Conservation (phyloP, 202 grass and related monocot species). For the Panicum hallii region DNA sequence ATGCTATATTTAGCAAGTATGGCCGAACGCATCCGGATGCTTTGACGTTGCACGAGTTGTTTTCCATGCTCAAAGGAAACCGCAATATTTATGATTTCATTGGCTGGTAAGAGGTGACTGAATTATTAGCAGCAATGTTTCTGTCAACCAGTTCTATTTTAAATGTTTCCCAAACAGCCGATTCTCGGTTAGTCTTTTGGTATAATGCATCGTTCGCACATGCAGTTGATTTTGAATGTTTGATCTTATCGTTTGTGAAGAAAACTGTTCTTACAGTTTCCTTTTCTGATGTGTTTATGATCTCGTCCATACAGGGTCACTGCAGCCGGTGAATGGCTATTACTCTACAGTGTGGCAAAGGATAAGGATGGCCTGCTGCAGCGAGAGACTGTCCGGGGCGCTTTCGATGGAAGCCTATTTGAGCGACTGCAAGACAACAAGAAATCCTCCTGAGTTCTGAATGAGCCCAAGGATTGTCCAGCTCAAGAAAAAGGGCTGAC, state of each 20-base stretch:
- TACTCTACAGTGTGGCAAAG: slow-evolving; percentile 62
- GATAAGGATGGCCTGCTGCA: slow-evolving; percentile 56
- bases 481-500: not conserved
- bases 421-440: slow-evolving; percentile 47
- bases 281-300: not conserved
- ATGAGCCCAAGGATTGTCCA: not conserved
- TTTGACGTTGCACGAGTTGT: slow-evolving; percentile 52
- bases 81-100: slow-evolving; percentile 54
- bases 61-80: slow-evolving; percentile 59
- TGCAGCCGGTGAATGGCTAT: slow-evolving; percentile 47
- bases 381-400: slow-evolving; percentile 48
- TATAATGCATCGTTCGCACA: not conserved
- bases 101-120: slow-evolving; percentile 47
- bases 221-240: not conserved
- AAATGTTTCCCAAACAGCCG: too few species aligned
- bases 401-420: slow-evolving; percentile 71
- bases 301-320: slow-evolving; percentile 10
- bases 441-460: slow-evolving; percentile 49
- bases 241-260: not conserved
- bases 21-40: slow-evolving; percentile 52
- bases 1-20: slow-evolving; percentile 79
- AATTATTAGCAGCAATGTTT: not conserved
- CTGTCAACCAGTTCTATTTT: not conserved
- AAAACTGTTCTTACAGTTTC: not conserved
- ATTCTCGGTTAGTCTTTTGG: not conserved